Conservation (phyloP, 306 rosid genomes). For the Senna siamea region DNA sequence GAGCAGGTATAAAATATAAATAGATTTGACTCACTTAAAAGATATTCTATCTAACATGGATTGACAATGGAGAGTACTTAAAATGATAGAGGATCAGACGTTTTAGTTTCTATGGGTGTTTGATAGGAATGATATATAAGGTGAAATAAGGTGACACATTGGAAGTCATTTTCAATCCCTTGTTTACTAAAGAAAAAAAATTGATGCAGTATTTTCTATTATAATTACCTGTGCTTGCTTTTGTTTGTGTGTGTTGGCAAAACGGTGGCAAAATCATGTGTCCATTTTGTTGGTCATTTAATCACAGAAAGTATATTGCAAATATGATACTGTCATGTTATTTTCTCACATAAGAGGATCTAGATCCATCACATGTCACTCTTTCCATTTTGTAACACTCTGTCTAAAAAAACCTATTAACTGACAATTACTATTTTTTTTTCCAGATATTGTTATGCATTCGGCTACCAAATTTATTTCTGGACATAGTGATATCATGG, state of each 20-base stretch:
- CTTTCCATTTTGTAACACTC: not conserved
- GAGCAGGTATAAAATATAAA: slow-evolving; percentile 79
- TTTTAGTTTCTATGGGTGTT: not conserved
- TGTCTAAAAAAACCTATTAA: not conserved
- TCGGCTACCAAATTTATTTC: slow-evolving; percentile 94
- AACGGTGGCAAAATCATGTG: not conserved
- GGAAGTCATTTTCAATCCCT: slow-evolving; percentile 20
- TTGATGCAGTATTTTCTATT: not conserved
- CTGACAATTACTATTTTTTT: slow-evolving; percentile 26
- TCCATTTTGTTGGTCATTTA: slow-evolving; percentile 5
- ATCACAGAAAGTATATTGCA: too few relatives aligned
- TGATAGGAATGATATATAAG: not conserved
- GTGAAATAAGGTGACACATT: not conserved
- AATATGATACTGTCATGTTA: not conserved
- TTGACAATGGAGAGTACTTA: not conserved
- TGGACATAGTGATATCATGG: slow-evolving; percentile 93
- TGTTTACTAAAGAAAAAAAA: not conserved
- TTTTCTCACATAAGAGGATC: too few relatives aligned
- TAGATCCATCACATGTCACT: not conserved
- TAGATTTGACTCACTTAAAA: not conserved
- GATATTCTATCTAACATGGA: slow-evolving; percentile 18
- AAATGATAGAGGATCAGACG: not conserved
- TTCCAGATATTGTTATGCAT: slow-evolving; percentile 86
- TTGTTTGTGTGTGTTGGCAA: not conserved
- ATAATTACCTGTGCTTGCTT: not conserved